A percentile compares a stretch with the other conserved stretches of the same genome.
These are phyloP conservation scores for Luzula sylvatica DNA, from an alignment of 176 grass and related monocot species.

Conservation along the genomic window DNA sequence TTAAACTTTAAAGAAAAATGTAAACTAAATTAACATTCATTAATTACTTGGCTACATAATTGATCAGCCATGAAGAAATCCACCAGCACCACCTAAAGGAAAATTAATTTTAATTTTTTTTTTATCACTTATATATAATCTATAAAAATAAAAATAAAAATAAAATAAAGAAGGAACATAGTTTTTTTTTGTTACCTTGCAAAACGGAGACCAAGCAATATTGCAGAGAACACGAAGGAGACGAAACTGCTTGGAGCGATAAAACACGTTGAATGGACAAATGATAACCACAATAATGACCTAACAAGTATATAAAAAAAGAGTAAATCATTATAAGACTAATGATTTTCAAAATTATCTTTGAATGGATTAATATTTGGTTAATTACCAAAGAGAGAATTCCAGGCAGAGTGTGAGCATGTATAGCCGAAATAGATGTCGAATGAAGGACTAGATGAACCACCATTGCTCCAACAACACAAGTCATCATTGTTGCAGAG, in stretches of 20 bases:
- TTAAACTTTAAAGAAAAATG: background rate
- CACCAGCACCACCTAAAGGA: constrained; percentile 37
- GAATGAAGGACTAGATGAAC: constrained; percentile 23
- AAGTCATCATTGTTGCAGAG: constrained; percentile 21
- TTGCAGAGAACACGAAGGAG: constrained; percentile 40
- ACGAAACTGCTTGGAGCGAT: constrained; percentile 30
- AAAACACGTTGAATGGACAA: constrained; percentile 40
- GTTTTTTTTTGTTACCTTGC: constrained; percentile 26
- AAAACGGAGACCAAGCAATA: constrained; percentile 29
- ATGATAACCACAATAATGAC: constrained; percentile 24
- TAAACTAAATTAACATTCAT: background rate
- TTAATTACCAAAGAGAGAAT: constrained; percentile 27
- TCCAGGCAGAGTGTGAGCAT: constrained; percentile 32
- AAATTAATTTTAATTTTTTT: background rate
- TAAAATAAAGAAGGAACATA: background rate
- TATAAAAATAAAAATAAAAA: background rate
- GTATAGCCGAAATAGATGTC: background rate
- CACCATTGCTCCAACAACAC: constrained; percentile 19
- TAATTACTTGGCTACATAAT: constrained; percentile 38
- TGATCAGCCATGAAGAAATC: constrained; percentile 56
- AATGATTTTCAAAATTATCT: too few species aligned
- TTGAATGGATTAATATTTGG: too few species aligned
- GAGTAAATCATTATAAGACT: too few species aligned
- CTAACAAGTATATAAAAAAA: constrained; percentile 6
- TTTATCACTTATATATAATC: too few species aligned